Evolutionary conservation across 164 flowering plant species (phyloP).

Genomic region (Echeveria elegans): DNA sequence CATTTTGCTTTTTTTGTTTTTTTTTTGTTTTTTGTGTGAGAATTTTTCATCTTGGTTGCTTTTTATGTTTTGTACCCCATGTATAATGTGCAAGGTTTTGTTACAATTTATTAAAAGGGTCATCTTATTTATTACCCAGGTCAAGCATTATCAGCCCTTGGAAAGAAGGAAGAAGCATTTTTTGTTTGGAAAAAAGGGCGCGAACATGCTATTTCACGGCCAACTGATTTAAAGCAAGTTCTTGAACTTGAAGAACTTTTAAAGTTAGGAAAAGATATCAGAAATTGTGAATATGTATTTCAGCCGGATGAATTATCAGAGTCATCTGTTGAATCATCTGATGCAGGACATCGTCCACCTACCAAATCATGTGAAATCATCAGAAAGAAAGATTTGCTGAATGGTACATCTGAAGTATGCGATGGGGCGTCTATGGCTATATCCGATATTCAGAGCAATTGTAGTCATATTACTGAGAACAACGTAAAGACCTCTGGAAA

Average conservation of each 20-base stretch:
- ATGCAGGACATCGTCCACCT: constrained; percentile 17
- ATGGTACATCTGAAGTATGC: constrained; percentile 16
- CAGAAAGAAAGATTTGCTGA: constrained; percentile 17
- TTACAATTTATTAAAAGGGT: constrained; percentile 2
- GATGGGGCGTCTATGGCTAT: constrained; percentile 11
- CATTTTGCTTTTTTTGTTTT: too few species aligned
- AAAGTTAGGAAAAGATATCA: constrained; percentile 31
- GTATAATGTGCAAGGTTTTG: not conserved
- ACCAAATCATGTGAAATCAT: constrained; percentile 13
- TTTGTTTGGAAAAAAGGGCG: constrained; percentile 75
- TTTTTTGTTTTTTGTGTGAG: not conserved
- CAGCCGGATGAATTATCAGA: constrained; percentile 21
- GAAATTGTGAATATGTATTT: constrained; percentile 12
- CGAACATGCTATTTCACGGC: constrained; percentile 51
- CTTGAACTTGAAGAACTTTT: constrained; percentile 85
- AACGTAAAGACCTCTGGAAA: constrained; percentile 11
- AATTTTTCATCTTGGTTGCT: not conserved
- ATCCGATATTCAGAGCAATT: constrained; percentile 16
- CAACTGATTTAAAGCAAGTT: constrained; percentile 75
- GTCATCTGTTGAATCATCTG: constrained; percentile 17
- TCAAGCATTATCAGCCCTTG: constrained; percentile 65
- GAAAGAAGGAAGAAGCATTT: constrained; percentile 73
- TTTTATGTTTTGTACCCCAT: not conserved
- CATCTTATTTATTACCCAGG: constrained; percentile 32
- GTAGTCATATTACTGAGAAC: constrained; percentile 14